Base-by-base conservation (phyloP, 169 alveolate genomes). In the Eimeria praecox region DNA sequence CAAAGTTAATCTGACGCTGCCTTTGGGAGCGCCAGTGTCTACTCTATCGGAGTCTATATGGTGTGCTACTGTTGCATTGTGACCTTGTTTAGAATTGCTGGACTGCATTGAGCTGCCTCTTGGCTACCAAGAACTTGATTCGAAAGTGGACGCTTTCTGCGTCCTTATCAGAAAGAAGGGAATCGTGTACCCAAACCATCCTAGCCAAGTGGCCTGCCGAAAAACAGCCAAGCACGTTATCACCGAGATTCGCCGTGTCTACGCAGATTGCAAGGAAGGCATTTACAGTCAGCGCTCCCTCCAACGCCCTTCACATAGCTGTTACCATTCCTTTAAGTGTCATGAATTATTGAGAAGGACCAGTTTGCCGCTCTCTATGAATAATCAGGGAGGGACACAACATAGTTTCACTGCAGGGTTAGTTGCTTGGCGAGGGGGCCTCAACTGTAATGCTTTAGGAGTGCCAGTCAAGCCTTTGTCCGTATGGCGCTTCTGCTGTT, bases 121-220 rank as follows among this genome's bases (percentile, higher is more conserved):
- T 35, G 80, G 93, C 59, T 86, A 59, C 66, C 93, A 86, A n/a
- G 93, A 56, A 22, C 69, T 86, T n/a, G 93, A 86, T 38, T 59
- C 93, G 38, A 0, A 27, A 12, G 46, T 86, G 30, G 93, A 86
- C 80, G 40, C 4, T 0, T 86, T 86, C 40, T 86, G 93, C 64
- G 20, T 0, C 40, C 44, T 27, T 22, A 46, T 86, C 54, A 56
- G 18, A 46, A n/a, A 86, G 49, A 35, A 38, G 30, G 44, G 49
- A 3, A 42, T 38, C 59, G 4, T 12, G 30, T 86, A 86, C 80
- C 93, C 93, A 38, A 56, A 56, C 44, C 93, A 86, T 86, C 93
- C 93, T 35, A 22, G 27, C 12, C 93, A 86, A 62, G 62, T 62
- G 12, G 93, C 93, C 62, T 86, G 93, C 56, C 40, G 93, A 22